Evolutionary conservation across 768 basidiomycete species (phyloP).

Genomic region (Multifurca ochricompacta): DNA sequence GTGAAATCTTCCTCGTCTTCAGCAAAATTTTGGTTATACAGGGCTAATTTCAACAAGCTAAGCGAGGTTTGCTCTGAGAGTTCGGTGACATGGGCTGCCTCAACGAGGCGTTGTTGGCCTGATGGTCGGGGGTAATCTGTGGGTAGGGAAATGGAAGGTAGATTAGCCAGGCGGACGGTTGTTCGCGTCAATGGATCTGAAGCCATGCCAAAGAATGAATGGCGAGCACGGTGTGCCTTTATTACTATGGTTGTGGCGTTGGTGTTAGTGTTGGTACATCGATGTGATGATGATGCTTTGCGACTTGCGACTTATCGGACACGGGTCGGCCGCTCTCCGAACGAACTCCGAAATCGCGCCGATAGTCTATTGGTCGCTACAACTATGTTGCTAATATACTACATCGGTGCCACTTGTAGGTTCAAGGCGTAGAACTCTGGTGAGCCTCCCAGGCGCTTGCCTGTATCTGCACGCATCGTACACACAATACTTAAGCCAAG

Average conservation of each 20-base stretch:
- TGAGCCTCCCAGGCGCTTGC: too few relatives aligned
- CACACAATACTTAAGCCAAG: too few relatives aligned
- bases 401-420: too few relatives aligned
- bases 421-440: too few relatives aligned
- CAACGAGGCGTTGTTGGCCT: constrained; percentile 68
- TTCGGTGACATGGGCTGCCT: constrained; percentile 66
- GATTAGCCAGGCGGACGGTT: constrained; percentile 58
- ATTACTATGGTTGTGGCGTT: too few relatives aligned
- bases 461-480: too few relatives aligned
- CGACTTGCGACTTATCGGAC: background rate
- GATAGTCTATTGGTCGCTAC: too few relatives aligned
- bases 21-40: constrained; percentile 54
- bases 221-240: too few relatives aligned
- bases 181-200: constrained; percentile 41
- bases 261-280: too few relatives aligned
- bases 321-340: background rate
- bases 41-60: constrained; percentile 74
- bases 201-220: constrained; percentile 23
- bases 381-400: too few relatives aligned
- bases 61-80: constrained; percentile 69
- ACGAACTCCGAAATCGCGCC: too few relatives aligned
- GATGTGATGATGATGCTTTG: too few relatives aligned
- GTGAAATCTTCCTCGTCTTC: constrained; percentile 43
- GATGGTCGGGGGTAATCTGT: constrained; percentile 91
- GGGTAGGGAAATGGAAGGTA: constrained; percentile 87